Evolutionary conservation across 805 yeast species (phyloP), one percentile per base, ranked within the genome.

Genomic region (Phaffomyces antillensis): DNA sequence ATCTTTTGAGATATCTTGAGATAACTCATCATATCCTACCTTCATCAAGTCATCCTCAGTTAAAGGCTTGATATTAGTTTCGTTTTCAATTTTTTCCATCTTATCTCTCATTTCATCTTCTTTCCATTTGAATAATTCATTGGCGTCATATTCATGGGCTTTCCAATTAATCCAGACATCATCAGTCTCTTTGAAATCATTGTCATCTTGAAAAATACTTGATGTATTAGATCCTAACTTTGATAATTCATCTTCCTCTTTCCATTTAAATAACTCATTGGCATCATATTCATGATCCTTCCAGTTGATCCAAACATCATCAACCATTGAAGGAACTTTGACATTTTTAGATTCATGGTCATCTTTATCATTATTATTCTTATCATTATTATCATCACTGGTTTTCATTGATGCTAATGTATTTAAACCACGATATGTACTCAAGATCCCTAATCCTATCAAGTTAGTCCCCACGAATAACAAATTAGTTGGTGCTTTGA

Each of bases 401-500:
- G 23, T 20, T 20, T 20, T 20, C 23, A 20, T 20, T 20, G 23
- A 20, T 20, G 54, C 42, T n/a, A 58, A 32, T 7, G 59, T 51
- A 5, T 55, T 49, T 31, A 64, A 36, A 0, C 67, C 58, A 30
- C 64, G 53, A 50, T 63, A 65, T 2, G 66, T 54, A 7, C 60
- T 60, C 5, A 65, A 47, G 7, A 67, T 66, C 1, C 62, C 60
- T 25, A 68, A 52, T 3, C 67, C 60, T 1, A 66, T 49, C 0
- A 68, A 36, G 42, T 68, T 68, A 1, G 69, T 62, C 1, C 69
- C 56, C 2, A 68, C 56, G 46, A 68, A 68, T 52, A 65, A 45
- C 4, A 66, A 46, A 50, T 68, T 68, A 0, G 65, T 60, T 5
- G 72, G 72, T 1, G 68, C 65, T 44, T 62, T 65, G 43, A 65